A percentile compares a stretch with the other conserved stretches of the same genome.
phyloP scores from a whole-genome alignment of 179 eudicot species.

The Amaranthus tricolor region DNA sequence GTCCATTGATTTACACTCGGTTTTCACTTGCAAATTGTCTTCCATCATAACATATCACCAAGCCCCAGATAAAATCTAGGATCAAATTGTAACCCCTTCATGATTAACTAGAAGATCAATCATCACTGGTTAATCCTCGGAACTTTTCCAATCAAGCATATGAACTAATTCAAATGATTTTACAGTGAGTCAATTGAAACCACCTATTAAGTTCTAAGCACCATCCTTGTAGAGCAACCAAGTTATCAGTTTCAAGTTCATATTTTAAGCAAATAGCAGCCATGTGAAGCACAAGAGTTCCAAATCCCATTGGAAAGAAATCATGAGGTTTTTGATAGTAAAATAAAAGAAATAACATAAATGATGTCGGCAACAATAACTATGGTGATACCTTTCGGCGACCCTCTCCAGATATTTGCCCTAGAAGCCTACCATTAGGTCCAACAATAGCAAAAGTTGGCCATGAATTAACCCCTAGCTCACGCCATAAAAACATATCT shows the following conservation, averaged over 20 bases:
- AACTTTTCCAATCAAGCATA: not conserved
- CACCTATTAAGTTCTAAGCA: not conserved
- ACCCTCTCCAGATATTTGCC: constrained; percentile 93
- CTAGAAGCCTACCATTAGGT: constrained; percentile 83
- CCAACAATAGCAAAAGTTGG: constrained; percentile 90
- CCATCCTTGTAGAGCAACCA: too few species aligned
- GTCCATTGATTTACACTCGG: too few species aligned
- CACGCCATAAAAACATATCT: constrained; percentile 95
- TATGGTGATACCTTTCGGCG: constrained; percentile 63
- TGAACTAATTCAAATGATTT: not conserved
- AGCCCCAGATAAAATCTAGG: not conserved
- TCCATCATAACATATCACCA: not conserved
- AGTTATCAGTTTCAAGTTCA: not conserved
- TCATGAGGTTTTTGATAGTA: not conserved
- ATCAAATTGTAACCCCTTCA: not conserved
- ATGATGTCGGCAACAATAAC: not conserved
- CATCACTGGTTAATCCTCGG: not conserved
- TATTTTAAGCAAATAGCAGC: not conserved
- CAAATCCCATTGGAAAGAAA: not conserved
- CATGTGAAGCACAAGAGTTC: not conserved
- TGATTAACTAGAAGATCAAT: not conserved
- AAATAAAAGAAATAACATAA: not conserved
- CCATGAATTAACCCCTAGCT: constrained; percentile 92
- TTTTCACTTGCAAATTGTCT: not conserved
- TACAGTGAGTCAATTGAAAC: not conserved